Evolutionary conservation across 2,329 filamentous ascomycete genomes (phyloP), one percentile per base, ranked within the genome.

Genomic region (Monosporascus sp.): DNA sequence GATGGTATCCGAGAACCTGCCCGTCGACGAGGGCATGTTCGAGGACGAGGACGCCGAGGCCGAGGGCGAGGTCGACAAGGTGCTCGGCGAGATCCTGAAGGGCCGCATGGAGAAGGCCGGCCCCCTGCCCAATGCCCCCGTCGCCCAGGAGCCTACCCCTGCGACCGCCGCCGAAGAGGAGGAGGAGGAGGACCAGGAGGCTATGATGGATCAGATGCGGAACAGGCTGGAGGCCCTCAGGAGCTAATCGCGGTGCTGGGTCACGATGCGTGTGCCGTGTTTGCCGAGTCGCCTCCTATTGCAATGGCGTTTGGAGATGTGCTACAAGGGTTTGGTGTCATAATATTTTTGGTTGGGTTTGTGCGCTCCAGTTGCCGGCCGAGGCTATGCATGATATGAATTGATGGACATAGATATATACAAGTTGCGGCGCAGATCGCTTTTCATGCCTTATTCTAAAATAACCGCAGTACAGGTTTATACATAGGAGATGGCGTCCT

Each of bases 121-220:
- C 51, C 80, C 76, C 55, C 60, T 80, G 59, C 79, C 79, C 7
- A 78, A 74, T 8, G 77, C 80, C 52, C 82, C 85, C n/a, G 72
- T 81, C 35, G 65, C 71, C 15, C 70, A 74, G 44, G 77, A 78
- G 59, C 76, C 81, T 27, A 50, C 73, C 77, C 15, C 70, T 77
- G 58, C 77, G 80, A 41, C 75, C 78, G 54, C 70, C 79, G 52
- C 77, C 52, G 75, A 75, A 4, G 77, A 81, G 54, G 85, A 91
- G 60, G 89, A 90, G 55, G 89, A 95, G 64, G 87, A 92, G 67
- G 89, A 94, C 64, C 86, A 90, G 57, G 91, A 96, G 72, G 90
- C 88, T 48, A 90, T 94, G 76, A 83, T 97, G 74, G 88, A 91
- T 64, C 89, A 96, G 76, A 97, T 97, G 94, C 80, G 93, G 68